A percentile compares a stretch with the other conserved stretches of the same genome.
Evolutionary conservation across 2,329 filamentous ascomycete species (phyloP).

Genomic region (Trichoderma citrinoviride): DNA sequence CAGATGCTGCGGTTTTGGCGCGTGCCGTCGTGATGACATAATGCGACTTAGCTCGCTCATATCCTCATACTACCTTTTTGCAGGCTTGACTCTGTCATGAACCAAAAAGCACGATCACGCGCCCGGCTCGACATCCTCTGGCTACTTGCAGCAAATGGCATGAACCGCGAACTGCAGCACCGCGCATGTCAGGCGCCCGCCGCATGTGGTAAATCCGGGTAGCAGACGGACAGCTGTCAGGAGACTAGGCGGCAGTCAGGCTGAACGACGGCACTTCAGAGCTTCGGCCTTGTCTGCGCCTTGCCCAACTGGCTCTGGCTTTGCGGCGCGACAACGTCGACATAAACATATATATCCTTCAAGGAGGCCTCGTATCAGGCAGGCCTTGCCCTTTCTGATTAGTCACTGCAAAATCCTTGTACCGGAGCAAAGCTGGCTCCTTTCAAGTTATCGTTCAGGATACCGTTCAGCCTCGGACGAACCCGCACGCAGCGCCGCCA

Average conservation of each 20-base stretch:
- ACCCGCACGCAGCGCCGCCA: conserved; percentile 41
- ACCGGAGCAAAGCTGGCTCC: conserved; percentile 43
- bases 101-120: conserved; percentile 19
- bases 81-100: conserved; percentile 15
- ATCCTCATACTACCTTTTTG: neutral
- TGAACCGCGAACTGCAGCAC: conserved; percentile 7
- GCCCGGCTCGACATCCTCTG: neutral
- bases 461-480: conserved; percentile 37
- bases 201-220: conserved; percentile 20
- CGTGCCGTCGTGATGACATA: conserved; percentile 22
- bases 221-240: conserved; percentile 28
- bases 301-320: neutral
- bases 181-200: conserved; percentile 24
- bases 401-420: conserved; percentile 4
- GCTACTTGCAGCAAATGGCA: conserved; percentile 4
- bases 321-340: neutral
- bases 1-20: neutral
- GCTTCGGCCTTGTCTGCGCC: neutral
- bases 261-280: neutral
- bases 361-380: neutral
- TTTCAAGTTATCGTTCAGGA: conserved; percentile 39
- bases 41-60: conserved; percentile 3
- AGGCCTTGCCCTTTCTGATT: conserved; percentile 6
- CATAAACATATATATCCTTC: conserved; percentile 2
- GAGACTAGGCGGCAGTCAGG: conserved; percentile 32